A percentile compares a stretch with the other conserved stretches of the same genome.
Evolutionary conservation across 257 asterid genomes (phyloP).

Genomic region (Nicotiana paniculata): DNA sequence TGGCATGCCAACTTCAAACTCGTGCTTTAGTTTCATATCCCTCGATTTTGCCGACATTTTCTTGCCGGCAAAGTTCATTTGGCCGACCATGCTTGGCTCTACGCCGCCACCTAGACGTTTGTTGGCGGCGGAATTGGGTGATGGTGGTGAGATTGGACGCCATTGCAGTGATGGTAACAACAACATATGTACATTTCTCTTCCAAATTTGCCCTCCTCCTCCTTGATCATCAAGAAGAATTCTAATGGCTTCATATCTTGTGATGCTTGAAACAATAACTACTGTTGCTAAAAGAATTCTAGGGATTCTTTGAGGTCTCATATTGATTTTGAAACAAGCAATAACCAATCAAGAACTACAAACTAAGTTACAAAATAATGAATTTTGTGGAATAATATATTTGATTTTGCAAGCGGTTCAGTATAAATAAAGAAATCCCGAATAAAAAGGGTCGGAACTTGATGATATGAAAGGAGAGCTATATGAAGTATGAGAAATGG

Average conservation of each 20-base stretch:
- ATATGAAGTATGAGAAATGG: too few relatives aligned
- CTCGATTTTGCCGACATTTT: background rate
- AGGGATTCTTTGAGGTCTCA: background rate
- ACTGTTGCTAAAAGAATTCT: background rate
- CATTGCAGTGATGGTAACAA: background rate
- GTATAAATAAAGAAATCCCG: too few relatives aligned
- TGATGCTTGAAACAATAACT: background rate
- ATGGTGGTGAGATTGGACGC: background rate
- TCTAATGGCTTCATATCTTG: background rate
- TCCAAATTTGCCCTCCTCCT: background rate
- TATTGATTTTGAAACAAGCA: background rate
- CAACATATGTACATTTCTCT: background rate
- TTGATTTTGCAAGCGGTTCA: too few relatives aligned
- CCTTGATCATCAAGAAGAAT: constrained; percentile 5
- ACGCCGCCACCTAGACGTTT: too few relatives aligned
- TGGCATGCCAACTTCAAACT: background rate
- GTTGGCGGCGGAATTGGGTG: background rate
- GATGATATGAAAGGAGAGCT: too few relatives aligned
- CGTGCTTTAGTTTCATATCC: background rate
- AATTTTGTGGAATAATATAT: too few relatives aligned
- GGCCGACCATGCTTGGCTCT: background rate
- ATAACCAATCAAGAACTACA: background rate
- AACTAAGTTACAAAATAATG: too few relatives aligned
- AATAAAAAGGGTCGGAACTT: too few relatives aligned
- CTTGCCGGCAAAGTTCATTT: background rate